Evolutionary conservation across 495 filamentous ascomycete species (phyloP), one percentile per base, ranked within the genome.

Genomic region (Neurospora tetrasperma): DNA sequence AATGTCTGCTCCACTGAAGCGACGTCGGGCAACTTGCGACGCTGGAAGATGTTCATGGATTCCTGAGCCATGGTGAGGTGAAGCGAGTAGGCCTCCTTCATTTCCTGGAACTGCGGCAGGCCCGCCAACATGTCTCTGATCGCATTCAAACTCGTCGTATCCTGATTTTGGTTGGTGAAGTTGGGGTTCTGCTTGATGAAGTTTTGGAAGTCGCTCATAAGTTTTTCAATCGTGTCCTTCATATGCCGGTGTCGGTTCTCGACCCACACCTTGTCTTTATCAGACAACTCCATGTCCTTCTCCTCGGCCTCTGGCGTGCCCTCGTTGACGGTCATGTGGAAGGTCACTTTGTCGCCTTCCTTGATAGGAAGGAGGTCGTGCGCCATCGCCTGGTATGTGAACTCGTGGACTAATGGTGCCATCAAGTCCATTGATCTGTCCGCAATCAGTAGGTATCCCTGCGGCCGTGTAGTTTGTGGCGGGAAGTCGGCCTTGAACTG

Each of bases 11-110:
- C 95, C 4, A 93, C 87, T 3, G 91, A 90, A 66, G 93, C 95
- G 73, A 98, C 85, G 77, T 98, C 96, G 54, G 90, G 85, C 6
- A 99, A 86, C 76, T 97, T 97, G 75, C 89, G 88, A 23, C 88
- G 83, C 77, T 97, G 89, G 76, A 98, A 99, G 59, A 90, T 86
- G 73, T 92, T 92, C 96, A 98, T 98, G 75, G 93, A 95, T 77
- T 97, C 94, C 78, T 97, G 92, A n/a, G 96, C 96, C 96, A 99
- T 99, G 74, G 88, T 95, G 18, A 99, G 84, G 80, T 99, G 96
- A 41, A 99, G 85, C 0, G 96, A 94, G 78, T 98, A 99, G 42
- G 93, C 91, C 79, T 97, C 92, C 82, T 98, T 97, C 83, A 94
- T 92, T 79, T 93, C 91, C 72, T 96, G 93, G 78, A 96, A 99